Percentiles rank a stretch among this genome's conserved stretches.
phyloP scores from a whole-genome alignment of 768 basidiomycete genomes.

The Suillus sp. region DNA sequence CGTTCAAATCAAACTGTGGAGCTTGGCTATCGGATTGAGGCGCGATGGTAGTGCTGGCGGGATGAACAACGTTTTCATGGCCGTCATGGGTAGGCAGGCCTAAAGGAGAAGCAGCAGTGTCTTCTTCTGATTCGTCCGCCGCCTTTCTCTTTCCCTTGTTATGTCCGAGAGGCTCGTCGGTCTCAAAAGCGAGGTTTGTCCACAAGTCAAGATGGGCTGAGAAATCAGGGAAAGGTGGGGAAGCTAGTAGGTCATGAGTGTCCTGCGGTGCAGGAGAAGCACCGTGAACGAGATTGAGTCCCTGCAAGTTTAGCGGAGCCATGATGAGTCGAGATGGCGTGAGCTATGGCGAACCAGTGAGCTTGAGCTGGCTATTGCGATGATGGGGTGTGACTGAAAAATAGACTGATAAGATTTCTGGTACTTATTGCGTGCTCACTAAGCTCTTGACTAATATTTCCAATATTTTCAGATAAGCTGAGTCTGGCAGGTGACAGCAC shows the following conservation, averaged over 20 bases:
- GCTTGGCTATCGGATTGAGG: constrained; percentile 36
- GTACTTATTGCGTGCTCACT: constrained; percentile 17
- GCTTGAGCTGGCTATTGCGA: too few species aligned
- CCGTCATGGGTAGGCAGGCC: constrained; percentile 49
- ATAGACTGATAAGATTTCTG: constrained; percentile 17
- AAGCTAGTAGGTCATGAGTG: constrained; percentile 59
- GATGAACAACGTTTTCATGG: constrained; percentile 59
- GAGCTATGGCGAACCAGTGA: background rate
- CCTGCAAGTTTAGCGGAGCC: constrained; percentile 68
- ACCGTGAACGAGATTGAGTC: constrained; percentile 78
- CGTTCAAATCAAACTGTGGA: constrained; percentile 47
- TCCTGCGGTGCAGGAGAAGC: constrained; percentile 42
- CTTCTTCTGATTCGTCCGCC: constrained; percentile 44
- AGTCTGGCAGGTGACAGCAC: background rate
- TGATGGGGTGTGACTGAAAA: constrained; percentile 18
- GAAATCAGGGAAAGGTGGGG: constrained; percentile 71
- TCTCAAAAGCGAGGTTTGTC: constrained; percentile 78
- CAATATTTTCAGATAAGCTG: background rate
- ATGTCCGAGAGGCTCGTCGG: constrained; percentile 59
- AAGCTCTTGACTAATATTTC: constrained; percentile 16
- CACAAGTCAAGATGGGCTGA: constrained; percentile 79
- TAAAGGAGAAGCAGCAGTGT: constrained; percentile 19
- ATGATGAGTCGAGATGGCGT: constrained; percentile 44
- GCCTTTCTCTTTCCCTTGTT: constrained; percentile 38
- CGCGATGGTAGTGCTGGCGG: constrained; percentile 43